A percentile compares a stretch with the other conserved stretches of the same genome.
Evolutionary conservation across 1,139 yeast species (phyloP).

Genomic region (Trichomonascaceae sp.): DNA sequence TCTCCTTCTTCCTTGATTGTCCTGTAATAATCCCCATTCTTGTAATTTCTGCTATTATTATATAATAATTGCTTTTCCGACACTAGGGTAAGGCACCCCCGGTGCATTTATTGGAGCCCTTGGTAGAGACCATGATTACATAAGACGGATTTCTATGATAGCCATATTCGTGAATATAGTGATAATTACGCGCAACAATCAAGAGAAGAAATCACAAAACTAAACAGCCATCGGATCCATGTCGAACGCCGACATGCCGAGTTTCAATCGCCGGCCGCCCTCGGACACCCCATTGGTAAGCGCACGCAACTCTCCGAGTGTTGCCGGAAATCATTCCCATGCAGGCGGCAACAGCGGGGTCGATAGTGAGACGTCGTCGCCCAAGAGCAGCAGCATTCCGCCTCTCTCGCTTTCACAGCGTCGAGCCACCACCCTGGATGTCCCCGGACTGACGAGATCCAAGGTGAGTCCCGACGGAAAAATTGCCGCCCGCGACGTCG

Average conservation of each 20-base stretch:
- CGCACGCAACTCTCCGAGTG: conserved; percentile 10
- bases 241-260: too few relatives aligned
- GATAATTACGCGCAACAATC: too few relatives aligned
- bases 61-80: neutral
- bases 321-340: conserved; percentile 1
- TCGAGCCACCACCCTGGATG: conserved; percentile 69
- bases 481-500: conserved; percentile 58
- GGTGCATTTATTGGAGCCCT: too few relatives aligned
- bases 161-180: too few relatives aligned
- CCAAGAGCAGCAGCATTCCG: conserved; percentile 12
- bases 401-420: conserved; percentile 18
- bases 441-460: conserved; percentile 84
- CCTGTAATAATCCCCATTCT: too few relatives aligned
- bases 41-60: too few relatives aligned
- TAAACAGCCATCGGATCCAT: too few relatives aligned
- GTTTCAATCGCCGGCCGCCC: conserved; percentile 15
- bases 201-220: too few relatives aligned
- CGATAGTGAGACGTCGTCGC: conserved; percentile 6
- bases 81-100: too few relatives aligned
- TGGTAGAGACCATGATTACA: too few relatives aligned
- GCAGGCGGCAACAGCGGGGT: conserved; percentile 1
- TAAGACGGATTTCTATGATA: too few relatives aligned
- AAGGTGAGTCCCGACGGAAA: conserved; percentile 75
- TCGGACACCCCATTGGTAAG: conserved; percentile 17
- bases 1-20: too few relatives aligned